Evolutionary conservation across 1,284 basidiomycete genomes (phyloP).

Genomic region (Ceratobasidium sp.): DNA sequence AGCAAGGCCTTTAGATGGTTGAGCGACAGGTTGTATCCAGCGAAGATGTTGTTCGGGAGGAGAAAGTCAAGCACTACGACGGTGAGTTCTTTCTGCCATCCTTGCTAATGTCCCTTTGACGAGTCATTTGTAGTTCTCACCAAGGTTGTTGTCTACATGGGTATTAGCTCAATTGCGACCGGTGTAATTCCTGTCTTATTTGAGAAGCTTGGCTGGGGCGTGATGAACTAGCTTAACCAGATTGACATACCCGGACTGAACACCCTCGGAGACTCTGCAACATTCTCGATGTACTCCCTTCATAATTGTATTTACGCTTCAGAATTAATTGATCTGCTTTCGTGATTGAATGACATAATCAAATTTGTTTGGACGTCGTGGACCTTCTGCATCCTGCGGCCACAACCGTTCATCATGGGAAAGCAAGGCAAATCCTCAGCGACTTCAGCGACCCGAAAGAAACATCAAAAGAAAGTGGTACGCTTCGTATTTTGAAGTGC

Average conservation of each 20-base stretch:
- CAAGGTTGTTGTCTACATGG: conserved; percentile 91
- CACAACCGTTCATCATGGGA: conserved; percentile 30
- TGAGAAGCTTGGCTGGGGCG: conserved; percentile 65
- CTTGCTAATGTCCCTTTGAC: conserved; percentile 13
- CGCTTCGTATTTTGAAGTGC: conserved; percentile 15
- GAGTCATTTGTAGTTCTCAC: conserved; percentile 70
- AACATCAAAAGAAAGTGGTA: conserved; percentile 76
- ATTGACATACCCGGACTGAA: background rate
- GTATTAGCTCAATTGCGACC: conserved; percentile 79
- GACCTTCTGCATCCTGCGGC: background rate
- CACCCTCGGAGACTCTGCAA: background rate
- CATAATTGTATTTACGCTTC: conserved; percentile 26
- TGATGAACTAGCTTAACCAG: conserved; percentile 30
- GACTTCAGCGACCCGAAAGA: conserved; percentile 85
- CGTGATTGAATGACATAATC: conserved; percentile 21
- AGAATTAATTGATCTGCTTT: conserved; percentile 2
- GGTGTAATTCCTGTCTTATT: conserved; percentile 76
- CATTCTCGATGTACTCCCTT: conserved; percentile 14
- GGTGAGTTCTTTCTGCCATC: conserved; percentile 62
- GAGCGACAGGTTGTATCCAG: conserved; percentile 41
- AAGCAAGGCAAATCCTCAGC: conserved; percentile 64
- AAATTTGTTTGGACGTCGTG: conserved; percentile 14
- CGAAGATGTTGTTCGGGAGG: conserved; percentile 53
- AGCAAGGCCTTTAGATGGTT: conserved; percentile 41
- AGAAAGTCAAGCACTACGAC: conserved; percentile 77